phyloP scores from a whole-genome alignment of 2,329 filamentous ascomycete species.

The Xylariaceae sp. region DNA sequence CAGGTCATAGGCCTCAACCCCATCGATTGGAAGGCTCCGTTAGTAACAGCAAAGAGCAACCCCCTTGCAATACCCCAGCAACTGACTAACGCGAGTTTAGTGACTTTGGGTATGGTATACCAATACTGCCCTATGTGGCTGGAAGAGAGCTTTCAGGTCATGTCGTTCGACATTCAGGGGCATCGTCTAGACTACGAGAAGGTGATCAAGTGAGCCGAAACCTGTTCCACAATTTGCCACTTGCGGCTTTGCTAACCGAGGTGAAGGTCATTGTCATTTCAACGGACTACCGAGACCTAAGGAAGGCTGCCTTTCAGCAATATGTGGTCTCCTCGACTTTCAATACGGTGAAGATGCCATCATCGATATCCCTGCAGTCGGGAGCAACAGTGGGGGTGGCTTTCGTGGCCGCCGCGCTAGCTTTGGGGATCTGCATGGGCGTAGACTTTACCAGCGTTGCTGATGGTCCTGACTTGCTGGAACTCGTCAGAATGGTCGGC shows the following conservation, averaged over 20 bases:
- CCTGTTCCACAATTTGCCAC: not conserved
- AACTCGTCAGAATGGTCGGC: slow-evolving; percentile 39
- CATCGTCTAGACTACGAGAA: slow-evolving; percentile 40
- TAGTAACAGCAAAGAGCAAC: slow-evolving; percentile 23
- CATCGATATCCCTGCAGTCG: slow-evolving; percentile 41
- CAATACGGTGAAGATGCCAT: slow-evolving; percentile 57
- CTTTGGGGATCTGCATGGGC: slow-evolving; percentile 62
- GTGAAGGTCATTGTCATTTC: slow-evolving; percentile 54
- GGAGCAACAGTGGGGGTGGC: slow-evolving; percentile 62
- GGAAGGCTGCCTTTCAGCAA: slow-evolving; percentile 66
- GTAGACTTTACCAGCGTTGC: slow-evolving; percentile 50
- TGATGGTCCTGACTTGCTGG: slow-evolving; percentile 51
- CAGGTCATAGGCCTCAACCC: slow-evolving; percentile 65
- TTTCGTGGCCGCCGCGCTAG: slow-evolving; percentile 60
- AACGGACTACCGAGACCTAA: slow-evolving; percentile 65
- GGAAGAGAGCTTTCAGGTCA: slow-evolving; percentile 63
- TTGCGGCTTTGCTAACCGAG: slow-evolving; percentile 9
- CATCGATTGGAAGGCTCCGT: slow-evolving; percentile 71
- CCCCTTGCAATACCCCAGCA: not conserved
- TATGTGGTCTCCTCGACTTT: slow-evolving; percentile 58
- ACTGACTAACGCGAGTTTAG: slow-evolving; percentile 26
- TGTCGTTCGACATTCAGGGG: slow-evolving; percentile 41
- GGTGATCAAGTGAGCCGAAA: slow-evolving; percentile 42
- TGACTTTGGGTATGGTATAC: slow-evolving; percentile 64
- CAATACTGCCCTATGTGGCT: slow-evolving; percentile 59